Percentiles rank a stretch among this genome's conserved stretches.
Conservation (phyloP, 2,329 filamentous ascomycete genomes). For the Bipolaris oryzae region DNA sequence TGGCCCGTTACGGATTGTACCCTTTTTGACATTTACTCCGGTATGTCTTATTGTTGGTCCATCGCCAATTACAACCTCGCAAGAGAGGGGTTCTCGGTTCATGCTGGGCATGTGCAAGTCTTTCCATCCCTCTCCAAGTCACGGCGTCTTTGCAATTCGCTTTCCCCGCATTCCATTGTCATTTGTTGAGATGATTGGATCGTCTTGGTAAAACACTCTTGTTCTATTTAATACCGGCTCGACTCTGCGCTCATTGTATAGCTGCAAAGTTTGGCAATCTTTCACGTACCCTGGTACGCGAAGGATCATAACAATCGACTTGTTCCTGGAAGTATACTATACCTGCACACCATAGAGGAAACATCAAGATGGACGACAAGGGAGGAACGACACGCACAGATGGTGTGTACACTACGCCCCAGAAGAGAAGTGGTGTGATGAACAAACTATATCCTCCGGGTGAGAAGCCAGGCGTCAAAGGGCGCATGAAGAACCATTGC, state of each 20-base stretch:
- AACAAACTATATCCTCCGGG: conserved; percentile 46
- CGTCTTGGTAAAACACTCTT: conserved; percentile 6
- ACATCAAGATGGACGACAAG: conserved; percentile 36
- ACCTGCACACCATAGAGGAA: conserved; percentile 7
- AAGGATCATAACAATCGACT: neutral
- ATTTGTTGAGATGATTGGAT: conserved; percentile 13
- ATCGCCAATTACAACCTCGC: conserved; percentile 25
- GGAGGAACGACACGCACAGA: conserved; percentile 14
- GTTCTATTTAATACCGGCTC: conserved; percentile 7
- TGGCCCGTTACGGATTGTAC: conserved; percentile 34
- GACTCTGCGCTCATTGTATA: neutral
- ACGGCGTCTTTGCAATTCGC: conserved; percentile 23
- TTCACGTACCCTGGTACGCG: neutral
- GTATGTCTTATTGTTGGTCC: conserved; percentile 22
- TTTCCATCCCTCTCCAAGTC: conserved; percentile 19
- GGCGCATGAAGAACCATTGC: conserved; percentile 46
- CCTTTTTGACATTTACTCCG: conserved; percentile 29
- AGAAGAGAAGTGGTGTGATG: conserved; percentile 38
- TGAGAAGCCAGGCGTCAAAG: conserved; percentile 37
- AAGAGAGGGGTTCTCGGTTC: conserved; percentile 20
- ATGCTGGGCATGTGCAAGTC: conserved; percentile 36
- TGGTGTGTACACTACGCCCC: conserved; percentile 26
- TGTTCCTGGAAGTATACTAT: neutral
- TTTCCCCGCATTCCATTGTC: conserved; percentile 38
- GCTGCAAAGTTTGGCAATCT: neutral